These are phyloP conservation scores for Camellia sinensis DNA, from an alignment of 148 eudicot genomes.

Conservation along the genomic window DNA sequence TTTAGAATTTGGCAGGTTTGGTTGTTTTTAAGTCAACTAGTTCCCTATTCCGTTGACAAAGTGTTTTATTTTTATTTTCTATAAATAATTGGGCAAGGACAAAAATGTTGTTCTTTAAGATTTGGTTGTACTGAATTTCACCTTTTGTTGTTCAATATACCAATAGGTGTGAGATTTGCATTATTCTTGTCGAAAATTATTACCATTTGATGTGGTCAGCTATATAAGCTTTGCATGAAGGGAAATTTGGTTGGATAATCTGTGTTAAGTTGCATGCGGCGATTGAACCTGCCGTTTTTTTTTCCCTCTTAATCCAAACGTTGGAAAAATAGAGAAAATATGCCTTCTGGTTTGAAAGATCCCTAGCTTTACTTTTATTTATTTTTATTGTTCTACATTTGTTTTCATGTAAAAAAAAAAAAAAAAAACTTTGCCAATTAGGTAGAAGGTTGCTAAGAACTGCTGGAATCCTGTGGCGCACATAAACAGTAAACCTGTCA, in stretches of 20 bases:
- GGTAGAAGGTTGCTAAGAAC: background rate
- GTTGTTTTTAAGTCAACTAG: too few species aligned
- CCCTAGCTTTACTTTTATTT: background rate
- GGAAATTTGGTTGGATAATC: slow-evolving; percentile 1
- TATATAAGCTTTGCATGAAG: background rate
- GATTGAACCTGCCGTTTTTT: background rate
- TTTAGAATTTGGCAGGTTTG: background rate
- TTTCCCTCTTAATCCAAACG: background rate
- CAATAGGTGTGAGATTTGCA: background rate
- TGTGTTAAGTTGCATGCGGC: too few species aligned
- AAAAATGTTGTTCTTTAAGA: too few species aligned
- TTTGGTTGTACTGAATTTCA: too few species aligned
- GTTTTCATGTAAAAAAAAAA: background rate
- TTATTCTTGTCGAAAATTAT: background rate
- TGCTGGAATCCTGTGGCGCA: background rate
- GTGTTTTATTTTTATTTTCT: too few species aligned
- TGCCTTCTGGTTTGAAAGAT: background rate
- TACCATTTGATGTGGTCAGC: background rate
- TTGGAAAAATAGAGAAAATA: background rate
- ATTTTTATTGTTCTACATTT: background rate
- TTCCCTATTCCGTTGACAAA: too few species aligned
- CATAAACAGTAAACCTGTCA: background rate
- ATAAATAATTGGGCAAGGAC: too few species aligned
- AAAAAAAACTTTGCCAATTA: background rate
- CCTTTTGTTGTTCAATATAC: too few species aligned